These are phyloP conservation scores for Zymoseptoria pseudotritici DNA, from an alignment of 2,329 filamentous ascomycete species.

Conservation along the genomic window DNA sequence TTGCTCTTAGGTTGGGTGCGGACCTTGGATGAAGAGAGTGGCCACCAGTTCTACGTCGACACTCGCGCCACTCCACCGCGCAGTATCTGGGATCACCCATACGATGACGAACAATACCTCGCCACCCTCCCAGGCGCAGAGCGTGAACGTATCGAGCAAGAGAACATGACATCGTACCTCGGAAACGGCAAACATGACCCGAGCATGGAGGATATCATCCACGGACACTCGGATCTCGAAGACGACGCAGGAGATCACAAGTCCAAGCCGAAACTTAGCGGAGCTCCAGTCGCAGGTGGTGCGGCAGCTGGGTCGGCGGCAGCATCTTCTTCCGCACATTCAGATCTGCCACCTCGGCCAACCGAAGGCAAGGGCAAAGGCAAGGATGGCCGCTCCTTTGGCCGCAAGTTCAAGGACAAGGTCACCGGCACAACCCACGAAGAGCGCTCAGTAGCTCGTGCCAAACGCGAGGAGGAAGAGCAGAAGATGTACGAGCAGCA, in stretches of 20 bases:
- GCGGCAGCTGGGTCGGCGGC: constrained; percentile 5
- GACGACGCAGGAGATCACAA: constrained; percentile 27
- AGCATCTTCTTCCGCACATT: constrained; percentile 9
- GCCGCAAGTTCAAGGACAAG: constrained; percentile 53
- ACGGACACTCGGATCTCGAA: constrained; percentile 40
- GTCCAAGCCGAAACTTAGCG: neutral
- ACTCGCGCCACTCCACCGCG: constrained; percentile 48
- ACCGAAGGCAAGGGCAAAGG: constrained; percentile 25
- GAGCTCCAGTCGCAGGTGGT: neutral
- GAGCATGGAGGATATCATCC: constrained; percentile 35
- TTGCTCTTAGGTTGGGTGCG: constrained; percentile 43
- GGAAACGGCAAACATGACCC: constrained; percentile 13
- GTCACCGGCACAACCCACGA: constrained; percentile 51
- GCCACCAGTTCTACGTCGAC: constrained; percentile 59
- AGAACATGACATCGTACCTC: constrained; percentile 26
- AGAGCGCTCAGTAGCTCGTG: constrained; percentile 43
- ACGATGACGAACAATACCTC: constrained; percentile 52
- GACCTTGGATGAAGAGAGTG: constrained; percentile 45
- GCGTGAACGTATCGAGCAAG: constrained; percentile 39
- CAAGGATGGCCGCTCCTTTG: constrained; percentile 33
- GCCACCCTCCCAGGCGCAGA: constrained; percentile 42
- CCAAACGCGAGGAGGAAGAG: constrained; percentile 44
- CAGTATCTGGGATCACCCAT: constrained; percentile 55
- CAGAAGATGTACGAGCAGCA: constrained; percentile 47
- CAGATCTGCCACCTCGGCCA: constrained; percentile 18